A percentile compares a stretch with the other conserved stretches of the same genome.
Conservation (phyloP, 2,329 filamentous ascomycete genomes). For the Colletotrichum brevisporum region DNA sequence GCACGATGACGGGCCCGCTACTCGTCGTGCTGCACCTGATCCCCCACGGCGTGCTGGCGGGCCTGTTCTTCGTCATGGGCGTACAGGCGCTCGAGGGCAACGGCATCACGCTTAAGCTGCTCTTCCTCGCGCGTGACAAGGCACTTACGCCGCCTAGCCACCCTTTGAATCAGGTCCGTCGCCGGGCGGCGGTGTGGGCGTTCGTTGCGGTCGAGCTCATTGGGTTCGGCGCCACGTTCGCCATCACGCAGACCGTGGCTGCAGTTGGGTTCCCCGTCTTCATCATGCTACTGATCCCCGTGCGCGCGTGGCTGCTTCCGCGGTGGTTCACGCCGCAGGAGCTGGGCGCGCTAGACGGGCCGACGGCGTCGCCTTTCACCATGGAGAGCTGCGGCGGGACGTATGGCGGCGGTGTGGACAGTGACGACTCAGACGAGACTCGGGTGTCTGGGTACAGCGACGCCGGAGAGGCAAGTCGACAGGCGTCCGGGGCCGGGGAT, state of each 20-base stretch:
- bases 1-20: slow-evolving; percentile 83
- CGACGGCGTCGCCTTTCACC: slow-evolving; percentile 80
- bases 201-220: slow-evolving; percentile 79
- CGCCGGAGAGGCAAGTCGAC: slow-evolving; percentile 34
- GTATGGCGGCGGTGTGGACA: slow-evolving; percentile 59
- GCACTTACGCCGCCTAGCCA: slow-evolving; percentile 71
- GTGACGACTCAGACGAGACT: slow-evolving; percentile 37
- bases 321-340: slow-evolving; percentile 72
- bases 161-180: slow-evolving; percentile 75
- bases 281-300: slow-evolving; percentile 78
- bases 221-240: slow-evolving; percentile 83
- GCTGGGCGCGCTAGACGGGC: slow-evolving; percentile 75
- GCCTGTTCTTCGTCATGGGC: slow-evolving; percentile 89
- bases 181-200: slow-evolving; percentile 72
- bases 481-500: slow-evolving; percentile 39
- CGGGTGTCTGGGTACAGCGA: slow-evolving; percentile 30
- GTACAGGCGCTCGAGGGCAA: slow-evolving; percentile 83
- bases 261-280: slow-evolving; percentile 86
- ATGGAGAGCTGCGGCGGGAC: slow-evolving; percentile 82
- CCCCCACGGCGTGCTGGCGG: slow-evolving; percentile 83
- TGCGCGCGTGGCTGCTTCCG: slow-evolving; percentile 75
- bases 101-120: slow-evolving; percentile 81
- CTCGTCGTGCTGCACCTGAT: slow-evolving; percentile 82
- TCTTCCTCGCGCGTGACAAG: slow-evolving; percentile 77
- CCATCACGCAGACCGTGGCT: slow-evolving; percentile 86